A percentile compares a stretch with the other conserved stretches of the same genome.
These are phyloP conservation scores for Verticillium tricorpus DNA, from an alignment of 2,329 filamentous ascomycete genomes.

Conservation along the genomic window DNA sequence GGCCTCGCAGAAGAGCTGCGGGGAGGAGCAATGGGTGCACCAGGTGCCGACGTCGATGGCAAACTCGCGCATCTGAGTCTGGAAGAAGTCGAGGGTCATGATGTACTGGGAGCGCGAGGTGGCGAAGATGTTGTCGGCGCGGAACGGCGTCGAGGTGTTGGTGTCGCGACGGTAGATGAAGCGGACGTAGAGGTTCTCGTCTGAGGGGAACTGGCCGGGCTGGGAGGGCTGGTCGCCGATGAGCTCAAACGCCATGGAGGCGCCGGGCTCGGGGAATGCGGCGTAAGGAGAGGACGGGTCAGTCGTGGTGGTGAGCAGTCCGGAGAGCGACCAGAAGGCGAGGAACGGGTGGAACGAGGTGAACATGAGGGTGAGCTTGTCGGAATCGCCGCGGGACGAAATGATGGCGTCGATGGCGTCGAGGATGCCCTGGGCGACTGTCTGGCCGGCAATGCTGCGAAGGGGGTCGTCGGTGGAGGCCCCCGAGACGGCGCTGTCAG, in stretches of 20 bases:
- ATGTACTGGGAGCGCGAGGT: constrained; percentile 23
- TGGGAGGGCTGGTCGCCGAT: constrained; percentile 23
- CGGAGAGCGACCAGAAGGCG: constrained; percentile 47
- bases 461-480: constrained; percentile 30
- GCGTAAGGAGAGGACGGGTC: constrained; percentile 34
- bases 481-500: constrained; percentile 56
- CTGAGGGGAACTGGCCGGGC: constrained; percentile 20
- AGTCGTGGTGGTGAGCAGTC: constrained; percentile 45
- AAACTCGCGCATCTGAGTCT: constrained; percentile 27
- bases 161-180: constrained; percentile 52
- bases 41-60: constrained; percentile 30
- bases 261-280: constrained; percentile 61
- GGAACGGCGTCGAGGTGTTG: constrained; percentile 26
- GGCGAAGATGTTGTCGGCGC: constrained; percentile 35
- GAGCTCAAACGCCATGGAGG: constrained; percentile 70
- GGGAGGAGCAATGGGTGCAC: constrained; percentile 37
- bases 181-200: constrained; percentile 44
- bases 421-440: constrained; percentile 41
- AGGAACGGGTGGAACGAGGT: constrained; percentile 51
- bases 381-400: constrained; percentile 27
- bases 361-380: constrained; percentile 50
- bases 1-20: constrained; percentile 32
- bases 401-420: constrained; percentile 37
- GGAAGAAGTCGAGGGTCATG: constrained; percentile 35
- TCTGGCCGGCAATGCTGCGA: constrained; percentile 48